phyloP scores from a whole-genome alignment of 352 stramenopile species.

The Albugo candida region DNA sequence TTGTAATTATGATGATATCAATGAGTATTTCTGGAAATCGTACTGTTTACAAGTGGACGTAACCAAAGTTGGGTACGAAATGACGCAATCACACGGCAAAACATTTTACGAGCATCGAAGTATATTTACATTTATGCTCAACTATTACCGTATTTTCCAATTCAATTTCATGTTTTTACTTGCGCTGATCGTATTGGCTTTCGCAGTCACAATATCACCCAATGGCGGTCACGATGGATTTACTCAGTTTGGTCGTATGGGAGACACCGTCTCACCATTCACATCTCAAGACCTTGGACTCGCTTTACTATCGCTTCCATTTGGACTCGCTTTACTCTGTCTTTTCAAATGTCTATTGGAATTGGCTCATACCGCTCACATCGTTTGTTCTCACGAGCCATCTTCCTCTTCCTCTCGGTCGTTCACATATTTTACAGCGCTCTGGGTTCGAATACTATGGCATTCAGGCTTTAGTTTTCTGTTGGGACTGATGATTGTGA shows the following conservation, averaged over 20 bases:
- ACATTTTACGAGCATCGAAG: constrained; percentile 61
- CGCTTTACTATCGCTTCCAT: constrained; percentile 31
- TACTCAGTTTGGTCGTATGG: constrained; percentile 30
- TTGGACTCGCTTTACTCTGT: constrained; percentile 23
- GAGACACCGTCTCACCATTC: constrained; percentile 30
- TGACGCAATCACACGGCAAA: constrained; percentile 45
- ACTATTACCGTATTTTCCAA: constrained; percentile 71
- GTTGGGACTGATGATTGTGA: constrained; percentile 45
- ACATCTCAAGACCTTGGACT: constrained; percentile 34
- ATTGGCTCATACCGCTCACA: constrained; percentile 33
- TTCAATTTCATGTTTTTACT: constrained; percentile 71
- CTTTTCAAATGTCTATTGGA: constrained; percentile 40
- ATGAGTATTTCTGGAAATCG: constrained; percentile 66
- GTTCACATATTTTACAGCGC: constrained; percentile 33
- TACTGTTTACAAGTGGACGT: constrained; percentile 35
- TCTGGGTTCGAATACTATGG: constrained; percentile 38
- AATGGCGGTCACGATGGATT: constrained; percentile 30
- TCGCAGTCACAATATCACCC: constrained; percentile 36
- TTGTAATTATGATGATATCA: constrained; percentile 65
- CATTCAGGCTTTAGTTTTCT: constrained; percentile 32
- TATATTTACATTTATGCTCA: constrained; percentile 53
- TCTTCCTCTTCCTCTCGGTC: constrained; percentile 23
- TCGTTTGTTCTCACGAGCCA: constrained; percentile 23
- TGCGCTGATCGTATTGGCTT: constrained; percentile 31
- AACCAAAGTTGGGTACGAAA: constrained; percentile 23